These are phyloP conservation scores for Penicillium vulpinum DNA, from an alignment of 2,329 filamentous ascomycete genomes.

Conservation along the genomic window DNA sequence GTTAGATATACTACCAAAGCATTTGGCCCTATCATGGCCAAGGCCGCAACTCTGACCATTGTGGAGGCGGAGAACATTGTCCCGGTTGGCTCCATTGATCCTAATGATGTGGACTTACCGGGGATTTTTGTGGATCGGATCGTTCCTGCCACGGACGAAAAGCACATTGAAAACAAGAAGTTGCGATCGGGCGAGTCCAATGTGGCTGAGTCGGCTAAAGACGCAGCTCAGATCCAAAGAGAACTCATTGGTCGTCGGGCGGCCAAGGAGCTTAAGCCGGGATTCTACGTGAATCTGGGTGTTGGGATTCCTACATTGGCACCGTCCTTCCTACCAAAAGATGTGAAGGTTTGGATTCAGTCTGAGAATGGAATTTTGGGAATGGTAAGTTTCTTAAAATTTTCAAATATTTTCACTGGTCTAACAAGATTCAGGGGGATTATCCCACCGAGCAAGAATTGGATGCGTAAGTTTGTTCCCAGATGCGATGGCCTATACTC, in stretches of 20 bases:
- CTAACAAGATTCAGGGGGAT: constrained; percentile 52
- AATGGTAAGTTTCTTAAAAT: constrained; percentile 49
- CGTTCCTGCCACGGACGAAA: constrained; percentile 69
- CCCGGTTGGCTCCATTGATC: constrained; percentile 68
- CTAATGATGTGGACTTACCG: constrained; percentile 73
- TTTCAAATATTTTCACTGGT: constrained; percentile 13
- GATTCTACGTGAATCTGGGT: constrained; percentile 38
- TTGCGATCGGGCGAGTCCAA: constrained; percentile 47
- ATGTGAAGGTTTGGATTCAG: constrained; percentile 76
- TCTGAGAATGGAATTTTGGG: constrained; percentile 84
- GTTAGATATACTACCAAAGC: constrained; percentile 67
- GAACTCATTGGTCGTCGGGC: constrained; percentile 72
- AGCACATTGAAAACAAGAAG: constrained; percentile 71
- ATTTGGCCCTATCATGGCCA: constrained; percentile 75
- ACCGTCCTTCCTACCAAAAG: constrained; percentile 69
- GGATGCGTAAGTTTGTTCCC: constrained; percentile 53
- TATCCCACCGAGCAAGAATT: constrained; percentile 72
- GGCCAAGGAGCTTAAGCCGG: constrained; percentile 74
- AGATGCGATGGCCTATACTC: no score
- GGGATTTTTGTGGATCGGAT: constrained; percentile 83
- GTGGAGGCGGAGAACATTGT: constrained; percentile 87
- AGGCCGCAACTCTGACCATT: constrained; percentile 74
- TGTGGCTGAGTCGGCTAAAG: constrained; percentile 36
- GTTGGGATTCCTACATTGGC: constrained; percentile 75
- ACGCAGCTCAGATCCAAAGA: constrained; percentile 40